Evolutionary conservation across 805 yeast species (phyloP), one percentile per base, ranked within the genome.

Genomic region (Tetrapisispora fleetii): DNA sequence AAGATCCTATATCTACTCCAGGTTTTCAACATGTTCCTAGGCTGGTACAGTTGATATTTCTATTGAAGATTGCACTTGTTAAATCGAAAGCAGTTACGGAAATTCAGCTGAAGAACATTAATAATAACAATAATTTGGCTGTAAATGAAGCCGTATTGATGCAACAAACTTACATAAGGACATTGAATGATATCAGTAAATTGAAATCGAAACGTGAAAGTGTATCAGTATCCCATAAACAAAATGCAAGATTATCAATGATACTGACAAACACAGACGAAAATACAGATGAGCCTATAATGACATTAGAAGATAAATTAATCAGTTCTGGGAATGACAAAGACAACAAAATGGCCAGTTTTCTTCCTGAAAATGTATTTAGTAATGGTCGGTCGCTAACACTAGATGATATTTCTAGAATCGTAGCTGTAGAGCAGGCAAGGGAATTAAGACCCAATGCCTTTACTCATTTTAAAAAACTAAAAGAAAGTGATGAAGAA

Each of bases 391-490:
- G 85, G 56, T 83, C 91, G 0, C 75, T 93, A 47, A 91, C 97
- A 0, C 75, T 93, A 57, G 98, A 93, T 66, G 99, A 93, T 66
- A 93, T 93, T 57, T 96, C 98, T 8, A 76, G 98, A 54, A 91
- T 93, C 60, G 97, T 93, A 8, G 95, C 97, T 2, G 91, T 95
- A 10, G 97, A 93, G 58, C 96, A 91, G 65, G 96, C 98, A 0
- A 74, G 96, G 53, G 96, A 87, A 52, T 83, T 85, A 59, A 76
- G 95, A 50, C 96, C 97, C 2, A 89, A 89, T 65, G 95, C 96
- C 0, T 90, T 84, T 67, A 81, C 84, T 50, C 95, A 85, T 65
- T 90, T 85, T 59, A 80, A 79, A 35, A 63, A 63, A 38, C 46
- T 67, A 28, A 62, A 63, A 51, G 67, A 62, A 36, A 53, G 49